Base-by-base conservation (phyloP, 1,139 yeast species). In the Kluyveromyces marxianus region DNA sequence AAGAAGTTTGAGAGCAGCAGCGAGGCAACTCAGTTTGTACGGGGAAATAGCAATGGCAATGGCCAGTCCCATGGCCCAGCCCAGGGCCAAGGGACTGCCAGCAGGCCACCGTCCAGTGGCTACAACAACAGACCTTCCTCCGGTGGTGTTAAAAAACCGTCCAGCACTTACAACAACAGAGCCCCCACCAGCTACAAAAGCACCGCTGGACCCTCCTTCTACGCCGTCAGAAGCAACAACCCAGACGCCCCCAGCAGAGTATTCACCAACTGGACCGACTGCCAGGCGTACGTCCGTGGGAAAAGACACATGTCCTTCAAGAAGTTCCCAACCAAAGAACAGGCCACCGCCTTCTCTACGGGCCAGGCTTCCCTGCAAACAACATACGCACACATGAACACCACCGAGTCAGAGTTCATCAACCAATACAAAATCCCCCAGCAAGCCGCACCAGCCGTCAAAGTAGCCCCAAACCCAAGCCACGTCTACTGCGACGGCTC, bases 401-500 rank as follows among this genome's bases (percentile, higher is more conserved):
- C 48, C 3, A 21, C 52, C 1, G 35, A 40, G 35, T 42, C 40
- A 7, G 48, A 48, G 8, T 60, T 59, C 37, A 39, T 29, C n/a
- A 21, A 41, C 5, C 44, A 36, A 10, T 50, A 55, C 42, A 47
- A 40, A 31, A 35, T 42, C 25, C 36, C 45, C 27, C 27, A 14
- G 10, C 21, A 28, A 3, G 36, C 14, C 7, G 32, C n/a, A 25
- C 24, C 33, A 6, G 25, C 7, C 8, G 39, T 36, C 14, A 7
- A 4, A 31, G 24, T 14, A 10, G 25, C 39, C 6, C 28, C 24
- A n/a, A 35, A 37, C 24, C 36, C 32, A 7, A 27, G 39, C n/a
- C 42, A 45, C 37, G 58, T 84, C 2, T 86, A 75, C 56, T 81
- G 85, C 21, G 95, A 86, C 61, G 95, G 96, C 0, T 83, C 92